Conservation (phyloP, 768 basidiomycete species). For the Mrakia hoshinonis region DNA sequence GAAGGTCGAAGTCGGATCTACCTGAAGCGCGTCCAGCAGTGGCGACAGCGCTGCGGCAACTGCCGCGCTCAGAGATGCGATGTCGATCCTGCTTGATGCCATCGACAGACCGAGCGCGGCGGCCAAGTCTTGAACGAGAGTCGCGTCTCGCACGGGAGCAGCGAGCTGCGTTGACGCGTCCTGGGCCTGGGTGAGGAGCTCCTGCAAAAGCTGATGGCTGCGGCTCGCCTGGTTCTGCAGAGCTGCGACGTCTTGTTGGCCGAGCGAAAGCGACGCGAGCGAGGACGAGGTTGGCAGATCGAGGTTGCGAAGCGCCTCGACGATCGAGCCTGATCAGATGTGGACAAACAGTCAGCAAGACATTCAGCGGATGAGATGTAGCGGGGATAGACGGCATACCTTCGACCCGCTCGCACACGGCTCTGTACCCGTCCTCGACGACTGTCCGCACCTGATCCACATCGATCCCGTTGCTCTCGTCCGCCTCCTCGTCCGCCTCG, state of each 20-base stretch:
- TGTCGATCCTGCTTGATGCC: background rate
- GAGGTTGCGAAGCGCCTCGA: constrained; percentile 5
- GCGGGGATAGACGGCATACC: background rate
- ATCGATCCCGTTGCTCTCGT: background rate
- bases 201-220: background rate
- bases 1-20: background rate
- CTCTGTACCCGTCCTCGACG: constrained; percentile 19
- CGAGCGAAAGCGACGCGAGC: background rate
- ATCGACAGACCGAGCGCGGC: background rate
- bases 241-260: background rate
- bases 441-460: background rate
- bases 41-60: background rate
- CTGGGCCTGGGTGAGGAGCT: background rate
- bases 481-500: background rate
- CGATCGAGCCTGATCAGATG: background rate
- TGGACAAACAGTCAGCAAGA: background rate
- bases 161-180: background rate
- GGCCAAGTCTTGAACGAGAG: background rate
- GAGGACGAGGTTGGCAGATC: background rate
- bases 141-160: background rate
- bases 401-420: constrained; percentile 16
- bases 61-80: background rate
- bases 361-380: background rate
- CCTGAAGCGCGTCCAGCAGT: background rate
- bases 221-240: background rate